These are phyloP conservation scores for Carex myosuroides DNA, from an alignment of 176 grass and related monocot species.

Conservation along the genomic window DNA sequence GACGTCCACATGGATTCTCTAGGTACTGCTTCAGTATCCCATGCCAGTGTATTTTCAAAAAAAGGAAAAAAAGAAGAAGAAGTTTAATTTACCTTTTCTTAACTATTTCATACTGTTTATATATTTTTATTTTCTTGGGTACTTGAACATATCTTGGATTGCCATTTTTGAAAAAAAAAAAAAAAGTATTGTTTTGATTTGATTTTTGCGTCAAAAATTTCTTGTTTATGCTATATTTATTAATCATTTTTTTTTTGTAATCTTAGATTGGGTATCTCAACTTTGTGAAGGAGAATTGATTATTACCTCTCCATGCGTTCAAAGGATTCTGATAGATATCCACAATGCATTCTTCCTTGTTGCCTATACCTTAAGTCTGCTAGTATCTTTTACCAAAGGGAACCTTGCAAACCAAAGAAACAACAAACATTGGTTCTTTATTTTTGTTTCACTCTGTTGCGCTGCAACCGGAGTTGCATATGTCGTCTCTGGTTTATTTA, in stretches of 20 bases:
- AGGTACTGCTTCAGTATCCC: constrained; percentile 1
- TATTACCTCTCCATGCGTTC: constrained; percentile 27
- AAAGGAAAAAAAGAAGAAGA: neutral
- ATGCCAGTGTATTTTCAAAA: neutral
- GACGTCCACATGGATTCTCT: constrained; percentile 12
- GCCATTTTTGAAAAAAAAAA: neutral
- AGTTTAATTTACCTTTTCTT: neutral
- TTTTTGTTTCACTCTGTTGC: constrained; percentile 23
- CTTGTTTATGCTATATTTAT: neutral
- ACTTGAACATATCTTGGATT: neutral
- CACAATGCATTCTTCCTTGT: constrained; percentile 27
- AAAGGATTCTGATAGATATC: constrained; percentile 37
- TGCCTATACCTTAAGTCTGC: constrained; percentile 4
- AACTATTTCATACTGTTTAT: neutral
- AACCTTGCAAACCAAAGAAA: constrained; percentile 6
- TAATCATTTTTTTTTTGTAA: neutral
- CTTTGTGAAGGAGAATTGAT: constrained; percentile 26
- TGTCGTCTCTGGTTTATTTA: constrained; percentile 11
- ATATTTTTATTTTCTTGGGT: neutral
- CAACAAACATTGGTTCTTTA: constrained; percentile 9
- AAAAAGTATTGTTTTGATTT: neutral
- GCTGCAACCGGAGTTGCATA: constrained; percentile 26
- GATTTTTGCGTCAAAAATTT: neutral
- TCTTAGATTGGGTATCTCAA: constrained; percentile 18
- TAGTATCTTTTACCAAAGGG: constrained; percentile 5